Evolutionary conservation across 805 yeast species (phyloP).

Genomic region (Saccharomycopsis selenospora): DNA sequence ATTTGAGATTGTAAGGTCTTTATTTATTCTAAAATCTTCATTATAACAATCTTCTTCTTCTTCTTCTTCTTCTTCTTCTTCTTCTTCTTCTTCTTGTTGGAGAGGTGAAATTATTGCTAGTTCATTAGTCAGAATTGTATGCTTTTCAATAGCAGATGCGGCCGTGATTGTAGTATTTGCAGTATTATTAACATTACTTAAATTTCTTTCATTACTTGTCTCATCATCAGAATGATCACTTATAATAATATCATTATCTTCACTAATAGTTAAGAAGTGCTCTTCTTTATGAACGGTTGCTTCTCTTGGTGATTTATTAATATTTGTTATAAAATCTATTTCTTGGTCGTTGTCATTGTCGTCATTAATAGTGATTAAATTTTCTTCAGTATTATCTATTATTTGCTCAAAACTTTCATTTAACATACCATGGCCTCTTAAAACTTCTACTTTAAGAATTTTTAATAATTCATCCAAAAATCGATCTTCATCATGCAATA

Average conservation of each 20-base stretch:
- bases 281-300: too few relatives aligned
- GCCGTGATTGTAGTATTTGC: background rate
- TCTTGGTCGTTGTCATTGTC: background rate
- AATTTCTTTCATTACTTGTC: background rate
- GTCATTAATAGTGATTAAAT: background rate
- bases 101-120: background rate
- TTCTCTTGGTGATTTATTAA: too few relatives aligned
- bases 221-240: background rate
- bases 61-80: background rate
- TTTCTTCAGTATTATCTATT: background rate
- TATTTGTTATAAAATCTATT: background rate
- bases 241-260: background rate
- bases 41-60: background rate
- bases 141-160: background rate
- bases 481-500: conserved; percentile 25
- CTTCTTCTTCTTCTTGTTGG: background rate
- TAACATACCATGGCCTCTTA: background rate
- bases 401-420: conserved; percentile 4
- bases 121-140: background rate
- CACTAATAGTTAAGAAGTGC: background rate
- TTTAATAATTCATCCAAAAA: conserved; percentile 23
- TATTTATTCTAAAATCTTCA: conserved; percentile 17
- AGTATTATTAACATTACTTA: too few relatives aligned
- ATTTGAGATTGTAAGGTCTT: conserved; percentile 22
- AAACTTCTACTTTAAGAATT: conserved; percentile 3